Evolutionary conservation across 1,284 basidiomycete genomes (phyloP).

Genomic region (Bondarzewia mesenterica): DNA sequence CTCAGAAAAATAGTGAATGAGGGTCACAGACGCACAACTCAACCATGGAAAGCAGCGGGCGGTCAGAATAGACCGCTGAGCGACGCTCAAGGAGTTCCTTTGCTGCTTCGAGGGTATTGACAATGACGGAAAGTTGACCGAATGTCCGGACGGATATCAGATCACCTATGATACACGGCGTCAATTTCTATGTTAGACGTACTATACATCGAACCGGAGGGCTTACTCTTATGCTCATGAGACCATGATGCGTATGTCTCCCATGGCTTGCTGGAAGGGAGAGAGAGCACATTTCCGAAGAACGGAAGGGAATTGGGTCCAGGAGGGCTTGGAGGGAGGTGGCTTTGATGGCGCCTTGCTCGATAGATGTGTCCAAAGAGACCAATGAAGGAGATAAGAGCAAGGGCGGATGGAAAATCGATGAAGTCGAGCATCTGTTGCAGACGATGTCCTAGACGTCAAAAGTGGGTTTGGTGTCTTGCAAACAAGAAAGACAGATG

Average conservation of each 20-base stretch:
- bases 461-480: too few relatives aligned
- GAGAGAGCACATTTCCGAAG: neutral
- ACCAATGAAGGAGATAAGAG: neutral
- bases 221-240: neutral
- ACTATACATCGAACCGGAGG: neutral
- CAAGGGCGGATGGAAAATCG: too few relatives aligned
- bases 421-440: too few relatives aligned
- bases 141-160: neutral
- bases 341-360: too few relatives aligned
- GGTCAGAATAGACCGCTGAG: neutral
- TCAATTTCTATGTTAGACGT: neutral
- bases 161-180: neutral
- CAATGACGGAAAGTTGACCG: neutral
- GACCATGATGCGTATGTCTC: neutral
- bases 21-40: neutral
- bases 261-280: neutral
- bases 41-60: neutral
- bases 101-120: neutral
- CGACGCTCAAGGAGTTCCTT: neutral
- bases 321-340: neutral
- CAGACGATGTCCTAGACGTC: too few relatives aligned
- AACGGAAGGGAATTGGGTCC: neutral
- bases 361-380: neutral
- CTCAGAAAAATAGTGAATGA: too few relatives aligned
- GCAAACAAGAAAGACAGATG: too few relatives aligned